Evolutionary conservation across 2,329 filamentous ascomycete species (phyloP).

Genomic region (Penicillium aurantiogriseum): DNA sequence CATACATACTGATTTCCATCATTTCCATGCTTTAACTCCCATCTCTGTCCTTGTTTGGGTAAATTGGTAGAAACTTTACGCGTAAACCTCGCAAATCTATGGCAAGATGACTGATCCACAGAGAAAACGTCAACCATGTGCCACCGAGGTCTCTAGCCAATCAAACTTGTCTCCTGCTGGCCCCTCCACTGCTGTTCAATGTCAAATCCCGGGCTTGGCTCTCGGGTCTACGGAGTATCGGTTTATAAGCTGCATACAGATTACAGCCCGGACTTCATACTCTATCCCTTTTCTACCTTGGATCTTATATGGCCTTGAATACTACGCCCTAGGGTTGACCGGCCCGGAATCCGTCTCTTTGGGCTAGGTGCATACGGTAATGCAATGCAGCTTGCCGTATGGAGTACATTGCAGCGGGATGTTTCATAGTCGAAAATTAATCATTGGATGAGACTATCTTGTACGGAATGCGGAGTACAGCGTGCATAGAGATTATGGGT

Average conservation of each 20-base stretch:
- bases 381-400: constrained; percentile 26
- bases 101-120: not conserved
- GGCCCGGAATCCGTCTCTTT: constrained; percentile 13
- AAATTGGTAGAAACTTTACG: not conserved
- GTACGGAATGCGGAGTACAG: not conserved
- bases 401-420: constrained; percentile 18
- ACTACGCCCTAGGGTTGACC: not conserved
- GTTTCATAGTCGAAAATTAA: constrained; percentile 11
- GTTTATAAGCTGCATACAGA: not conserved
- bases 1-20: not conserved
- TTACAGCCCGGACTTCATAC: too few relatives aligned
- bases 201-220: constrained; percentile 12
- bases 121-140: not conserved
- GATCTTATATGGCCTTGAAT: not conserved
- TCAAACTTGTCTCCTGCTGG: not conserved
- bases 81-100: not conserved
- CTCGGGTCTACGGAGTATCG: not conserved
- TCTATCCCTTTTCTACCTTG: not conserved
- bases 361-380: constrained; percentile 21
- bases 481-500: not conserved
- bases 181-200: not conserved
- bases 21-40: not conserved
- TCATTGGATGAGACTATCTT: not conserved
- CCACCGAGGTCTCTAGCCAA: not conserved
- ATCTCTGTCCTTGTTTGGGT: too few relatives aligned